Evolutionary conservation across 768 basidiomycete genomes (phyloP), one percentile per base, ranked within the genome.

Genomic region (Pleurotus salmoneostramineus): DNA sequence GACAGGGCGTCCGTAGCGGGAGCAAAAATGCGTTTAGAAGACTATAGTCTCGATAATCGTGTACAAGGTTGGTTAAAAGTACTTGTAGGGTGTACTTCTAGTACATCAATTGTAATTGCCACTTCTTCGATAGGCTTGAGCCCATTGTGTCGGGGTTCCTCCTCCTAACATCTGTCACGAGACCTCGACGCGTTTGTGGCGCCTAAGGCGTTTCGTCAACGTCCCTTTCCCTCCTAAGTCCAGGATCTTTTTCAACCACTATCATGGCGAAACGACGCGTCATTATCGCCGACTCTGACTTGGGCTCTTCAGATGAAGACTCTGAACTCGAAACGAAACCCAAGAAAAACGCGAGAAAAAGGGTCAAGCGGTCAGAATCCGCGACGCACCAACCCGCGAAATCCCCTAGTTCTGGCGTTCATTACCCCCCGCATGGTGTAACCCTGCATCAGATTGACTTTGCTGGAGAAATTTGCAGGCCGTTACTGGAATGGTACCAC

Each of bases 1-100:
- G 95, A 69, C 83, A 84, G 65, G 90, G 86, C 6, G 79, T 89
- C 52, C 80, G 96, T 52, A 97, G 93, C 68, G 96, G 95, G 33
- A 93, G 91, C 69, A 93, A 86, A 75, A 98, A 95, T 71, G 83
- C 82, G 1, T 91, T 93, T 69, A 75, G 52, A 14, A 55, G 52
- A 40, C 11, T 55, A n/a, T 55, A 44, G 40, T 40, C 17, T 43
- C 43, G 15, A 11, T n/a, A 40, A 10, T 3, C 37, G 21, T 27
- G 21, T 27, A 27, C 21, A 27, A 27, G 21, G 21, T 27, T 27
- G 21, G 21, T 27, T 27, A 27, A 27, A 27, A 27, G 21, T 27
- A 27, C 21, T 27, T 27, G 21, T 27, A 27, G 21, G 21, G 21
- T 27, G 21, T 27, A 27, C 21, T 27, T 27, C 21, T 27, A 27